Evolutionary conservation across 2,329 filamentous ascomycete genomes (phyloP).

Genomic region (Orbilia blumenaviensis): DNA sequence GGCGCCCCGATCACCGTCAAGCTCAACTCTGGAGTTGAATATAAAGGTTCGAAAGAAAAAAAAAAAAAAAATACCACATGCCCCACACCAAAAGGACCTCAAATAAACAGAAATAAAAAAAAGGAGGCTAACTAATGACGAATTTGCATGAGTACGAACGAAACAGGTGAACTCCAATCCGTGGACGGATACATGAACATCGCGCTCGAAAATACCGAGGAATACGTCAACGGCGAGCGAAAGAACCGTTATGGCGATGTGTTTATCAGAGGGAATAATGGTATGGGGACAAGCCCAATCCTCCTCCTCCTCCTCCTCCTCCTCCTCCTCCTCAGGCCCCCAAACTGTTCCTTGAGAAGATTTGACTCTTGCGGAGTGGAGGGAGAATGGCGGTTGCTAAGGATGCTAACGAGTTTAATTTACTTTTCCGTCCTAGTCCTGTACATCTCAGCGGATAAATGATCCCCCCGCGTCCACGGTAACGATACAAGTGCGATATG

Average conservation of each 20-base stretch:
- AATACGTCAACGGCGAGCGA: slow-evolving; percentile 77
- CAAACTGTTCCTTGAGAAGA: no score
- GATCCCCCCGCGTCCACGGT: neutral
- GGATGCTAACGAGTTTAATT: no score
- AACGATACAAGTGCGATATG: neutral
- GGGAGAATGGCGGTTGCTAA: no score
- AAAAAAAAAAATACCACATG: no score
- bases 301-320: neutral
- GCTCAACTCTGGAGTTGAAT: slow-evolving; percentile 97
- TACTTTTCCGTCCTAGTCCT: slow-evolving; percentile 34
- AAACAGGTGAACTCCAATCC: slow-evolving; percentile 88
- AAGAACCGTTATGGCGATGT: slow-evolving; percentile 73
- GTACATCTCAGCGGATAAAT: slow-evolving; percentile 53
- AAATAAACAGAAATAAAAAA: no score
- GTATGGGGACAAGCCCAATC: slow-evolving; percentile 60
- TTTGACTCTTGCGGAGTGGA: no score
- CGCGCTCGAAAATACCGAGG: slow-evolving; percentile 91
- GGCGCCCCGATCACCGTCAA: slow-evolving; percentile 94
- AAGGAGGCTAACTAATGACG: no score
- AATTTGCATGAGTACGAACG: no score
- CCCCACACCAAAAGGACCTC: no score
- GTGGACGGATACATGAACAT: slow-evolving; percentile 99
- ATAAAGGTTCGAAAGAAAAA: slow-evolving; percentile 75
- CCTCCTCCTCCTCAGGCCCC: no score
- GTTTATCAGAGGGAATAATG: slow-evolving; percentile 75